Percentiles rank a stretch among this genome's conserved stretches.
Evolutionary conservation across 768 basidiomycete genomes (phyloP).

Genomic region (Hericium coralloides): DNA sequence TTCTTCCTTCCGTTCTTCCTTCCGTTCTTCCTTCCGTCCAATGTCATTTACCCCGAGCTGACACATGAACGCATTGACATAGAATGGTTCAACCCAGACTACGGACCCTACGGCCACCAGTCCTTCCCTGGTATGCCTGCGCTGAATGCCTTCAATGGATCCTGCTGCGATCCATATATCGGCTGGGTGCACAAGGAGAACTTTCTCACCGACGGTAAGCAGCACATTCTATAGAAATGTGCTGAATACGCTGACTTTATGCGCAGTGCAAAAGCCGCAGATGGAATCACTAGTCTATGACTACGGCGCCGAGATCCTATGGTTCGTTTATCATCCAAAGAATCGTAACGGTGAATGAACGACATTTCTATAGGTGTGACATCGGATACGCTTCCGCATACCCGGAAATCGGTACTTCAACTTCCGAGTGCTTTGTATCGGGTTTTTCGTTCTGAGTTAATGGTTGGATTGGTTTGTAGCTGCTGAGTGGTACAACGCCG

Average conservation of each 20-base stretch:
- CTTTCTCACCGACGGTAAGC: slow-evolving; percentile 33
- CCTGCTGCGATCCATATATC: slow-evolving; percentile 41
- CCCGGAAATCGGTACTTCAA: neutral
- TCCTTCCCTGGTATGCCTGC: slow-evolving; percentile 44
- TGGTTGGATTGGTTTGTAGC: neutral
- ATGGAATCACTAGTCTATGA: slow-evolving; percentile 28
- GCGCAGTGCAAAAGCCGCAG: slow-evolving; percentile 31
- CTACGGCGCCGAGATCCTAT: slow-evolving; percentile 11
- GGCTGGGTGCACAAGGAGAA: slow-evolving; percentile 39
- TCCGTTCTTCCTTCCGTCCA: neutral
- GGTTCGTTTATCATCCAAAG: slow-evolving; percentile 36
- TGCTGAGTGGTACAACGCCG: slow-evolving; percentile 11
- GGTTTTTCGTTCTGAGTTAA: slow-evolving; percentile 1
- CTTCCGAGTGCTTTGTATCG: neutral
- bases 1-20: neutral
- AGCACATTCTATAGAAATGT: neutral
- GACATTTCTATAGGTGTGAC: neutral
- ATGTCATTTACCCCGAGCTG: neutral
- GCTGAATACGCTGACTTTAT: neutral
- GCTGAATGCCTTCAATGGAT: slow-evolving; percentile 29
- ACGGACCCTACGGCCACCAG: slow-evolving; percentile 37
- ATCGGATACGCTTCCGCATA: neutral
- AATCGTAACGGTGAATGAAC: neutral
- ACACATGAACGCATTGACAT: neutral
- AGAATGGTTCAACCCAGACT: slow-evolving; percentile 47